Conservation (phyloP, 371 early-diverging fungal species). For the Rhizopus sp. region DNA sequence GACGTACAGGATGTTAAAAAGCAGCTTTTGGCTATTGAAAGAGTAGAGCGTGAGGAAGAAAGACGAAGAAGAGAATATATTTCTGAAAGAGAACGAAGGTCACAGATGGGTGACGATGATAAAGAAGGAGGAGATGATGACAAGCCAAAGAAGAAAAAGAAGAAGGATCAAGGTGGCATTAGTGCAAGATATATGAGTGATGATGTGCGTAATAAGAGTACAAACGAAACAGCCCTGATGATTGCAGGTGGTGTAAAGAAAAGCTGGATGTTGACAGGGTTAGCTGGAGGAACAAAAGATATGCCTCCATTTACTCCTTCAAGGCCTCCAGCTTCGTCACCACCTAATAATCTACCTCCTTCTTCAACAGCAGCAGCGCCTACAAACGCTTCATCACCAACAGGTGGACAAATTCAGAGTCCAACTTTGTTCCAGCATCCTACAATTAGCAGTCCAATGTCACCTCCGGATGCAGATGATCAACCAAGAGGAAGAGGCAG, state of each 20-base stretch:
- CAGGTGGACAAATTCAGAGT: slow-evolving; percentile 7
- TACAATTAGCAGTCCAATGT: neutral
- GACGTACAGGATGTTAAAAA: slow-evolving; percentile 69
- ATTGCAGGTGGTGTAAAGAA: slow-evolving; percentile 72
- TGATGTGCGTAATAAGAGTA: slow-evolving; percentile 67
- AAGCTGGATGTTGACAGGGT: slow-evolving; percentile 76
- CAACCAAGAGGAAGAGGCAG: slow-evolving; percentile 47
- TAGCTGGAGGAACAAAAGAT: slow-evolving; percentile 20
- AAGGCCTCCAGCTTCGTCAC: slow-evolving; percentile 15
- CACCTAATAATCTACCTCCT: slow-evolving; percentile 10
- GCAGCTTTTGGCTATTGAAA: slow-evolving; percentile 72
- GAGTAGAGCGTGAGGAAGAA: slow-evolving; percentile 73
- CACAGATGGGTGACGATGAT: slow-evolving; percentile 52
- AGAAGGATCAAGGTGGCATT: slow-evolving; percentile 54
- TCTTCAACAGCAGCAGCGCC: slow-evolving; percentile 5
- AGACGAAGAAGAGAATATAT: slow-evolving; percentile 56
- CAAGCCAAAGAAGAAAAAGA: slow-evolving; percentile 57
- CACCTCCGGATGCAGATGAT: slow-evolving; percentile 19
- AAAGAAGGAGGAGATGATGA: slow-evolving; percentile 44
- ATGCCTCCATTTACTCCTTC: slow-evolving; percentile 13
- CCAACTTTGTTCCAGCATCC: slow-evolving; percentile 1
- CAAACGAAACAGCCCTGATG: slow-evolving; percentile 74
- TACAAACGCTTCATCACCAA: slow-evolving; percentile 11
- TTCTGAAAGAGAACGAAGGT: slow-evolving; percentile 49
- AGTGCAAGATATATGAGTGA: slow-evolving; percentile 69